phyloP scores from a whole-genome alignment of 345 rosid genomes.

The Brassica nigra region DNA sequence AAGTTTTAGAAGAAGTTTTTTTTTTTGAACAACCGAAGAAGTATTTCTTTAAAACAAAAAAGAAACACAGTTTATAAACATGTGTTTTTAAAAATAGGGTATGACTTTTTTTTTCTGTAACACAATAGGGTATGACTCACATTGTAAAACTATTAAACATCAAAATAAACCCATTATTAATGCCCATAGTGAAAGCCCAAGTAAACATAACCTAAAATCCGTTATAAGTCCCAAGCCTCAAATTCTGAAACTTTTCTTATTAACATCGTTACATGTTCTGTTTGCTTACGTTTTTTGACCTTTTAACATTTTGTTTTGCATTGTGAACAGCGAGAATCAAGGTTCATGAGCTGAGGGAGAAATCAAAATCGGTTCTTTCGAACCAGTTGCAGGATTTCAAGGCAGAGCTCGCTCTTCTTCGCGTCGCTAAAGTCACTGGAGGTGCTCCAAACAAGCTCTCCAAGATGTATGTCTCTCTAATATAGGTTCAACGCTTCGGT shows the following conservation, averaged over 20 bases:
- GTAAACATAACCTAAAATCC: neutral
- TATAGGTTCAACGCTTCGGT: neutral
- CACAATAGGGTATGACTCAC: no score
- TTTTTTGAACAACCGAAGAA: no score
- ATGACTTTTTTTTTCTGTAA: no score
- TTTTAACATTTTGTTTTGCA: conserved; percentile 1
- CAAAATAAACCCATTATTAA: no score
- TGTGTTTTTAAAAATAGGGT: no score
- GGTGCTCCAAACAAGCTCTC: conserved; percentile 73
- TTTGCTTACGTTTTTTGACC: neutral
- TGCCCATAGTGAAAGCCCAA: neutral
- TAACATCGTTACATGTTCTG: neutral
- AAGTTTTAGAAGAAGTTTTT: no score
- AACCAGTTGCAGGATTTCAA: conserved; percentile 55
- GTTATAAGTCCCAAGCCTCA: neutral
- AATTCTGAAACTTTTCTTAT: neutral
- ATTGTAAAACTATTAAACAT: no score
- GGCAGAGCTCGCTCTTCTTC: conserved; percentile 67
- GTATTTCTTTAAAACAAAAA: no score
- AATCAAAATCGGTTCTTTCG: conserved; percentile 51
- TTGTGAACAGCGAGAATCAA: conserved; percentile 53
- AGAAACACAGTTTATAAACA: no score
- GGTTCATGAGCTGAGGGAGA: conserved; percentile 64
- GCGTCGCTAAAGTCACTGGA: conserved; percentile 70
- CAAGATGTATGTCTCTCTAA: conserved; percentile 48